Conservation (phyloP, 495 filamentous ascomycete species). For the Annulohypoxylon maeteangense region DNA sequence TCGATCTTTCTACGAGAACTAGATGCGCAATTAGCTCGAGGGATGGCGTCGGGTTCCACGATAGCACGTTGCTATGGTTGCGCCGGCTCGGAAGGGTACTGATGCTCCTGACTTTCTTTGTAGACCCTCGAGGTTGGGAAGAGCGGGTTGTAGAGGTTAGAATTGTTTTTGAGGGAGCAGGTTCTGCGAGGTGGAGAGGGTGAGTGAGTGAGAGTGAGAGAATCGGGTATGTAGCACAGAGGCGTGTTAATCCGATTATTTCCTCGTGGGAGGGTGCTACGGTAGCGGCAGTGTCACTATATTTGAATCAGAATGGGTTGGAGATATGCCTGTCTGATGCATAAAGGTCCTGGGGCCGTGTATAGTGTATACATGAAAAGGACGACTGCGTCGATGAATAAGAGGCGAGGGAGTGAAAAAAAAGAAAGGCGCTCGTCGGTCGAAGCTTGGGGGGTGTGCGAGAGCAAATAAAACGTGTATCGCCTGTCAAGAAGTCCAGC, state of each 20-base stretch:
- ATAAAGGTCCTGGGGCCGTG: conserved; percentile 43
- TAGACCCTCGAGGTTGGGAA: conserved; percentile 9
- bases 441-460: conserved; percentile 52
- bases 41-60: conserved; percentile 45
- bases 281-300: conserved; percentile 47
- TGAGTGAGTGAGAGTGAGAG: too few species aligned
- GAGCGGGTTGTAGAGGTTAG: conserved; percentile 37
- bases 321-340: conserved; percentile 42
- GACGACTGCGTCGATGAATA: conserved; percentile 49
- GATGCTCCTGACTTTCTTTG: conserved; percentile 40
- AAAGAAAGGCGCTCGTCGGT: conserved; percentile 46
- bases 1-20: conserved; percentile 42
- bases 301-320: conserved; percentile 45
- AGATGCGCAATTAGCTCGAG: conserved; percentile 42
- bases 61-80: conserved; percentile 43
- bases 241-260: conserved; percentile 43
- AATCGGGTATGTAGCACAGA: conserved; percentile 39
- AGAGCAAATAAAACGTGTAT: conserved; percentile 51
- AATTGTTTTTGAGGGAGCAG: conserved; percentile 40
- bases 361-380: conserved; percentile 47
- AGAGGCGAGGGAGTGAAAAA: conserved; percentile 45
- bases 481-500: conserved; percentile 48
- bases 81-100: conserved; percentile 39
- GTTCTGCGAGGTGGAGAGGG: conserved; percentile 37
- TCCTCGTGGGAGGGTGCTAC: conserved; percentile 48